phyloP scores from a whole-genome alignment of 2,329 filamentous ascomycete species.

The Ophioceras dolichostomum region DNA sequence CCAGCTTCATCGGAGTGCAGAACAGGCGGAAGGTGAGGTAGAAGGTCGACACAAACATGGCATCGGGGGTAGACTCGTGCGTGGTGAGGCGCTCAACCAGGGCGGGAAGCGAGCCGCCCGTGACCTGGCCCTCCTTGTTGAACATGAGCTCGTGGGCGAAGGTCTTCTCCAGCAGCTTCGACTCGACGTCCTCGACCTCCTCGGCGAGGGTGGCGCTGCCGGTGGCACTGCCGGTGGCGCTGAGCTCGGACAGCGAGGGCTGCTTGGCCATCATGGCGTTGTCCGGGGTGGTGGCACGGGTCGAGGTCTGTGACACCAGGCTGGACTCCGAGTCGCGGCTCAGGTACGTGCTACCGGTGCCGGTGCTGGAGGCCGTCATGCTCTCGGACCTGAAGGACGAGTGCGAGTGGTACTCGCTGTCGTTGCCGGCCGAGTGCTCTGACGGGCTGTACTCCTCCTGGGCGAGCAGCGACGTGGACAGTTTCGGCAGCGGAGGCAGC shows the following conservation, averaged over 20 bases:
- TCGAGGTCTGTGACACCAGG: conserved; percentile 69
- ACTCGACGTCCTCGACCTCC: conserved; percentile 67
- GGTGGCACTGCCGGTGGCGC: conserved; percentile 48
- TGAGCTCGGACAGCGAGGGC: conserved; percentile 56
- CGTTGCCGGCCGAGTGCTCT: conserved; percentile 29
- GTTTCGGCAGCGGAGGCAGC: conserved; percentile 44
- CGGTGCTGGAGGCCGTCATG: conserved; percentile 62
- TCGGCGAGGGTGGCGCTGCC: conserved; percentile 58
- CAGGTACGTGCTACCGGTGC: conserved; percentile 66
- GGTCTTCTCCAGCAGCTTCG: conserved; percentile 78
- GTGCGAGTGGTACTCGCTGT: conserved; percentile 34
- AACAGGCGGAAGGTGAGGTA: conserved; percentile 95
- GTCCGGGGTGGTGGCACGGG: conserved; percentile 79
- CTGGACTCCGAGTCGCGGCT: conserved; percentile 76
- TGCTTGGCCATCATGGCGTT: conserved; percentile 38
- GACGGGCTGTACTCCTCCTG: conserved; percentile 35
- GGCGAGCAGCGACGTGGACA: conserved; percentile 36
- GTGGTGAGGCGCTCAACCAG: conserved; percentile 90
- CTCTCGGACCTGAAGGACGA: conserved; percentile 51
- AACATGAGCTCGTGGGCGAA: conserved; percentile 84
- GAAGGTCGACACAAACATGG: conserved; percentile 85
- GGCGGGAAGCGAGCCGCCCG: conserved; percentile 79
- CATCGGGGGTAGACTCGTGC: conserved; percentile 84
- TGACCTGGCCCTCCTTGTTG: conserved; percentile 92
- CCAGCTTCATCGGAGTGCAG: conserved; percentile 66